Evolutionary conservation across 257 asterid species (phyloP).

Genomic region (Nicotiana otophora): DNA sequence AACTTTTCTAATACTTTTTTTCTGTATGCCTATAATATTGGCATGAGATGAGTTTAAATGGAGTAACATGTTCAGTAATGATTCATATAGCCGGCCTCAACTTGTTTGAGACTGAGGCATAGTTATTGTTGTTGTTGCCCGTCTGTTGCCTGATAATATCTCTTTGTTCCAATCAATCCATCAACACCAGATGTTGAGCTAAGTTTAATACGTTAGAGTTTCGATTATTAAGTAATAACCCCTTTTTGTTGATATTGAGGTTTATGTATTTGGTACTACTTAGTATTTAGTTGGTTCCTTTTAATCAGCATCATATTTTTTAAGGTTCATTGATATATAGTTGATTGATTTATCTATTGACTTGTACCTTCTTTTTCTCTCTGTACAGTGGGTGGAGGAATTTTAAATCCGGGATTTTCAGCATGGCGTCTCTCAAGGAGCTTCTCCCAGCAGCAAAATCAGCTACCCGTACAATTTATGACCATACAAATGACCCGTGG

Average conservation of each 20-base stretch:
- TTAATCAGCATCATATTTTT: not conserved
- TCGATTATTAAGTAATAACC: not conserved
- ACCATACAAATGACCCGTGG: constrained; percentile 49
- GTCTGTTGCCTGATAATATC: not conserved
- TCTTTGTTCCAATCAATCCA: not conserved
- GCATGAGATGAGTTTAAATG: too few relatives aligned
- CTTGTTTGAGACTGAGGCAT: too few relatives aligned
- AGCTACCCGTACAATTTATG: constrained; percentile 26
- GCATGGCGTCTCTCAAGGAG: constrained; percentile 40
- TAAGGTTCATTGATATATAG: not conserved
- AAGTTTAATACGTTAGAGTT: not conserved
- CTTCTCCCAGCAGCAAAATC: constrained; percentile 38
- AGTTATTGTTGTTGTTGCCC: too few relatives aligned
- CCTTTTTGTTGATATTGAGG: not conserved
- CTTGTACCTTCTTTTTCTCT: not conserved
- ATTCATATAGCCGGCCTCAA: too few relatives aligned
- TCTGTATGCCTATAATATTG: too few relatives aligned
- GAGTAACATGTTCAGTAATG: too few relatives aligned
- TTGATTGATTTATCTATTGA: not conserved
- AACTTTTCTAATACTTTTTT: too few relatives aligned
- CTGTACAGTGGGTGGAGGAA: not conserved
- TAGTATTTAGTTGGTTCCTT: not conserved
- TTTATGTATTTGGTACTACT: not conserved
- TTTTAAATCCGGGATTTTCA: not conserved
- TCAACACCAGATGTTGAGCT: not conserved